Percentiles rank a stretch among this genome's conserved stretches.
Evolutionary conservation across 2,329 filamentous ascomycete genomes (phyloP).

Genomic region (Aspergillus puulaauensis): DNA sequence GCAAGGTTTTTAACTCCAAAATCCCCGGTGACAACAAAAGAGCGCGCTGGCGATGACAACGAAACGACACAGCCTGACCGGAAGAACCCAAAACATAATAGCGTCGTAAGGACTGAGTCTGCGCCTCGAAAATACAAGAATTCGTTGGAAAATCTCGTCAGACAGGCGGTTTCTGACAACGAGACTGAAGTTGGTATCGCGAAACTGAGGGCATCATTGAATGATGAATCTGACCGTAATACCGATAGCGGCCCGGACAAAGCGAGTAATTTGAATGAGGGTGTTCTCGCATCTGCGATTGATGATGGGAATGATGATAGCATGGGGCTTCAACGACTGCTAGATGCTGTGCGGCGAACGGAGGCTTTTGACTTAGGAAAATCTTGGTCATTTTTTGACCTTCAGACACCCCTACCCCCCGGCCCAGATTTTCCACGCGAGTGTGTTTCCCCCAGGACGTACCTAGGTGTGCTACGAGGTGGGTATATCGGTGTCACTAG

Average conservation of each 20-base stretch:
- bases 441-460: conserved; percentile 31
- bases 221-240: neutral
- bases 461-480: conserved; percentile 35
- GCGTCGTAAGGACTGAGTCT: conserved; percentile 4
- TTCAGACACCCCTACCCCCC: conserved; percentile 21
- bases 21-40: neutral
- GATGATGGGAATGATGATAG: conserved; percentile 47
- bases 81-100: conserved; percentile 19
- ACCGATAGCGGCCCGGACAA: neutral
- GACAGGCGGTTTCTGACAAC: conserved; percentile 59
- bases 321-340: conserved; percentile 48
- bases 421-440: conserved; percentile 35
- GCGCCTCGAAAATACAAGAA: conserved; percentile 57
- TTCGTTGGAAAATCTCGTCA: conserved; percentile 62
- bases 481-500: conserved; percentile 4
- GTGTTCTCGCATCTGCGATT: conserved; percentile 44
- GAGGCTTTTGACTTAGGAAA: conserved; percentile 57
- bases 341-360: conserved; percentile 60
- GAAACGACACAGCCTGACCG: conserved; percentile 12
- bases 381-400: conserved; percentile 59
- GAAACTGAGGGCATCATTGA: conserved; percentile 32
- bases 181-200: conserved; percentile 56
- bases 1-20: conserved; percentile 22
- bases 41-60: conserved; percentile 11
- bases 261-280: conserved; percentile 32